Evolutionary conservation across 2,329 filamentous ascomycete species (phyloP).

Genomic region (Alternaria ethzedia): DNA sequence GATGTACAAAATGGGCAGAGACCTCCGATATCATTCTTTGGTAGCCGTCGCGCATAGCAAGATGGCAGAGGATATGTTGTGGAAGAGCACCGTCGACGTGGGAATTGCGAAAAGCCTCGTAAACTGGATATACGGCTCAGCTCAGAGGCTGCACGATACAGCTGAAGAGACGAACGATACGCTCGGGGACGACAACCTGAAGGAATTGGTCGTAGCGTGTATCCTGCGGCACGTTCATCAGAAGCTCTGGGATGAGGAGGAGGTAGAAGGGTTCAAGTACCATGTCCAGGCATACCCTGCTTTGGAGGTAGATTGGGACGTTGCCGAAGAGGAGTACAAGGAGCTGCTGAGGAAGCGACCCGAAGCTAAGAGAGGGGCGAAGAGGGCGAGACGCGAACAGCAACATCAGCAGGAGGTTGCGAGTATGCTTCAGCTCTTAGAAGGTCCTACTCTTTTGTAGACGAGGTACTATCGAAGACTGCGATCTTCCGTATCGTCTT

Average conservation of each 20-base stretch:
- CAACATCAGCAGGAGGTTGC: not conserved
- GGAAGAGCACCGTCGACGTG: not conserved
- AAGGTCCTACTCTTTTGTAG: too few relatives aligned
- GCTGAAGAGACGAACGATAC: fast-evolving
- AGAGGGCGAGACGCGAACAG: not conserved
- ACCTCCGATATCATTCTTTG: not conserved
- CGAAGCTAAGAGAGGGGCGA: not conserved
- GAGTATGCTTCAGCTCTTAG: not conserved
- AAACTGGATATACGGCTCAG: not conserved
- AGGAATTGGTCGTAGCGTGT: not conserved
- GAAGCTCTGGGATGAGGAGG: not conserved
- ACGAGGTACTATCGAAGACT: too few relatives aligned
- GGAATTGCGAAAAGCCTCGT: not conserved
- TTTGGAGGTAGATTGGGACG: not conserved
- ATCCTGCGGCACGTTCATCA: not conserved
- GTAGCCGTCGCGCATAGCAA: not conserved
- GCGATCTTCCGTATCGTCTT: too few relatives aligned
- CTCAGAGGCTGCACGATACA: not conserved
- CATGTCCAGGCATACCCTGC: not conserved
- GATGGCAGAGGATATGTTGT: not conserved
- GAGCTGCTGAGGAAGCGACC: not conserved
- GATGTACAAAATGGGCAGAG: not conserved
- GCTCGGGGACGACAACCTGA: not conserved
- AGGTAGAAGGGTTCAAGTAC: not conserved
- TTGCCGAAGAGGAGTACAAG: not conserved